These are phyloP conservation scores for Hyaloperonospora arabidopsidis DNA, from an alignment of 352 stramenopile species.

Conservation along the genomic window DNA sequence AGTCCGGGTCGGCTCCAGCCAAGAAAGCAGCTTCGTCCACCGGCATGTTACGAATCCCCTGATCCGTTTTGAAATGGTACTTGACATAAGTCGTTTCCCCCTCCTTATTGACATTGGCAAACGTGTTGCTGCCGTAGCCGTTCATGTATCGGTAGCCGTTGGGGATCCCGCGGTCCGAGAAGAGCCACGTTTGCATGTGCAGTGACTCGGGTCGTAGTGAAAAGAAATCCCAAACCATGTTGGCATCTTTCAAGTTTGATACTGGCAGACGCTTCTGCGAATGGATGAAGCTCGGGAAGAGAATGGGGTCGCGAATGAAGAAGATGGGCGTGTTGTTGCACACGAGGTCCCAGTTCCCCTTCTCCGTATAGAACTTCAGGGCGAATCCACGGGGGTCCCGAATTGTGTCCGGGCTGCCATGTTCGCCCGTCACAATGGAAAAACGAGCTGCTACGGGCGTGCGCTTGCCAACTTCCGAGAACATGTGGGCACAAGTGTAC, in stretches of 20 bases:
- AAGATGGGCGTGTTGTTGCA: constrained; percentile 93
- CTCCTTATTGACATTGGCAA: constrained; percentile 69
- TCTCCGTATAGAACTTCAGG: constrained; percentile 91
- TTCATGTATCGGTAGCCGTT: constrained; percentile 83
- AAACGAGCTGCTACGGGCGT: constrained; percentile 83
- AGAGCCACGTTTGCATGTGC: constrained; percentile 15
- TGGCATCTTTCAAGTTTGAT: constrained; percentile 70
- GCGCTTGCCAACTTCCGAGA: constrained; percentile 66
- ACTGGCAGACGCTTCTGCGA: constrained; percentile 83
- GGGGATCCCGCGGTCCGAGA: constrained; percentile 7
- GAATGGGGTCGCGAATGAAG: constrained; percentile 41
- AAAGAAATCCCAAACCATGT: constrained; percentile 87
- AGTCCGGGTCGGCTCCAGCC: constrained; percentile 61
- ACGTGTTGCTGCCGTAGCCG: constrained; percentile 86
- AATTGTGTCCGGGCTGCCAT: constrained; percentile 72
- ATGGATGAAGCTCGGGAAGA: constrained; percentile 77
- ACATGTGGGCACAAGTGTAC: constrained; percentile 74
- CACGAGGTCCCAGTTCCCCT: constrained; percentile 91
- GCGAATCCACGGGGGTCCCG: constrained; percentile 87
- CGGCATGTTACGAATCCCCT: constrained; percentile 71
- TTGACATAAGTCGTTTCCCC: constrained; percentile 75
- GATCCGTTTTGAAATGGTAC: constrained; percentile 87
- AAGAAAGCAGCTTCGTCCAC: constrained; percentile 57
- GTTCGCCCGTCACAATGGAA: constrained; percentile 78
- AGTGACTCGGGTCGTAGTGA: constrained; percentile 73